Percentiles rank a stretch among this genome's conserved stretches.
These are phyloP conservation scores for Pythium folliculosum DNA, from an alignment of 352 stramenopile genomes.

Conservation along the genomic window DNA sequence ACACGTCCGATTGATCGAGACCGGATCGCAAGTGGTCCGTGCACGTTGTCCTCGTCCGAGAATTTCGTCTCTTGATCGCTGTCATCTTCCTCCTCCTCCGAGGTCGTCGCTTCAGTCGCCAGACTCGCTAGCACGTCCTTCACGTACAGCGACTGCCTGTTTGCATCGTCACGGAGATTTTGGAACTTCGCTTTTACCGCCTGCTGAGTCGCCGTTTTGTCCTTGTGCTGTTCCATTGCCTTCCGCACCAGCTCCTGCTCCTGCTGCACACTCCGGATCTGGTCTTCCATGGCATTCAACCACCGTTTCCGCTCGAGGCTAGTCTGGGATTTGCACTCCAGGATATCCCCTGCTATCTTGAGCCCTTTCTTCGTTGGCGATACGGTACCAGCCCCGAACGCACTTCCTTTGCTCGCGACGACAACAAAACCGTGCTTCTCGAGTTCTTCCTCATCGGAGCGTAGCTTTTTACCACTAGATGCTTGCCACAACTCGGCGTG, in stretches of 20 bases:
- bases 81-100: slow-evolving; percentile 19
- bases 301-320: slow-evolving; percentile 71
- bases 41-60: not conserved
- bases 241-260: slow-evolving; percentile 40
- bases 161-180: slow-evolving; percentile 46
- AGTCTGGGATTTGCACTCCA: slow-evolving; percentile 61
- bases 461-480: not conserved
- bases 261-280: slow-evolving; percentile 33
- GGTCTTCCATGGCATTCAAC: slow-evolving; percentile 67
- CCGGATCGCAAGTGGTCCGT: not conserved
- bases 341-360: slow-evolving; percentile 18
- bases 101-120: slow-evolving; percentile 10
- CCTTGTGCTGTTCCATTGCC: slow-evolving; percentile 40
- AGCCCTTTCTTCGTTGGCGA: slow-evolving; percentile 8
- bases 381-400: not conserved
- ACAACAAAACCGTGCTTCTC: slow-evolving; percentile 29
- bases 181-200: slow-evolving; percentile 57
- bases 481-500: slow-evolving; percentile 27
- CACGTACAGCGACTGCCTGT: slow-evolving; percentile 47
- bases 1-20: slow-evolving; percentile 35
- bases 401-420: slow-evolving; percentile 21
- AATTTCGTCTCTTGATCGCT: slow-evolving; percentile 2
- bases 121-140: slow-evolving; percentile 49
- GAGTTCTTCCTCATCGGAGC: slow-evolving; percentile 25
- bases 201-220: slow-evolving; percentile 42